Conservation (phyloP, 352 stramenopile genomes). For the Globisporangium cylindrosporum region DNA sequence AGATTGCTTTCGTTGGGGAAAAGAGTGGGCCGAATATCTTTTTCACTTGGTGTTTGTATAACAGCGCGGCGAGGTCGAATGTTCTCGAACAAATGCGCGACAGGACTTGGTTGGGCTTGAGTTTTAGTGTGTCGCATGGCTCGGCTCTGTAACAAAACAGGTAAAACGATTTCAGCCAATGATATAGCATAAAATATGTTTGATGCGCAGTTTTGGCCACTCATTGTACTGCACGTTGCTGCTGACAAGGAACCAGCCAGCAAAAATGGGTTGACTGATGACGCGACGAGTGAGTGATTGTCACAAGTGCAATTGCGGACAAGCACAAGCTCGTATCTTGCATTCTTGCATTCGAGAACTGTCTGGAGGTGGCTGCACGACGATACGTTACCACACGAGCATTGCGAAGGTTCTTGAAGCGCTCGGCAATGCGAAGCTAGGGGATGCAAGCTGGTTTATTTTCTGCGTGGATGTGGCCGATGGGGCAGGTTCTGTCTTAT, state of each 20-base stretch:
- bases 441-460: neutral
- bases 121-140: neutral
- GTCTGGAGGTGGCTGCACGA: neutral
- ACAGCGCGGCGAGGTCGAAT: conserved; percentile 10
- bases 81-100: conserved; percentile 21
- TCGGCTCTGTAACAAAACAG: neutral
- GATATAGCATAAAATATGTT: neutral
- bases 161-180: conserved; percentile 21
- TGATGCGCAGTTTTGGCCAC: neutral
- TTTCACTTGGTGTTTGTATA: conserved; percentile 21
- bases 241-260: neutral
- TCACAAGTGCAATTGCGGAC: neutral
- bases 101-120: neutral
- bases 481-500: neutral
- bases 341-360: neutral
- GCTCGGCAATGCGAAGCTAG: neutral
- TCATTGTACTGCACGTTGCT: neutral
- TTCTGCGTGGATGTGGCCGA: neutral
- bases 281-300: neutral
- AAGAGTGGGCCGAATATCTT: neutral
- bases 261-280: neutral
- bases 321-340: neutral
- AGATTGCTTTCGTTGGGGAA: neutral
- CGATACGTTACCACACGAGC: neutral
- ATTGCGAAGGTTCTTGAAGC: neutral